Evolutionary conservation across 75 land plant species (phyloP).

Genomic region (Sequoiadendron giganteum): DNA sequence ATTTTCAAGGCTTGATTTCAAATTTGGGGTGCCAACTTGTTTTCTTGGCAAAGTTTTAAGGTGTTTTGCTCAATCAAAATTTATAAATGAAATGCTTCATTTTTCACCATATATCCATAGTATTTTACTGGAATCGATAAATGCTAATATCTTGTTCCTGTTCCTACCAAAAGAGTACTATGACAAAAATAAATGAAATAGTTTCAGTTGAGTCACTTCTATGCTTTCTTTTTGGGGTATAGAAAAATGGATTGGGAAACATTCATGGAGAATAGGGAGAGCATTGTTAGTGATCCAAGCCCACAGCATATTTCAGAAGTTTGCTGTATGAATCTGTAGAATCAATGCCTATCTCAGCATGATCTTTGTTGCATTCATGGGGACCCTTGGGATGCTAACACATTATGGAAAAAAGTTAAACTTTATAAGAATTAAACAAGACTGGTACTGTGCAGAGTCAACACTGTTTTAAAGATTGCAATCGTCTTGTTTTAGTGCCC

Average conservation of each 20-base stretch:
- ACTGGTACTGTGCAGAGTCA: neutral
- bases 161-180: too few relatives aligned
- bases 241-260: neutral
- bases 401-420: neutral
- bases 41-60: too few relatives aligned
- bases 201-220: neutral
- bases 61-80: too few relatives aligned
- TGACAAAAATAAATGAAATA: too few relatives aligned
- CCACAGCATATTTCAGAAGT: neutral
- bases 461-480: neutral
- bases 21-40: too few relatives aligned
- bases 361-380: neutral
- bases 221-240: neutral
- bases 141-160: too few relatives aligned
- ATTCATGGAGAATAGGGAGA: neutral
- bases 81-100: too few relatives aligned
- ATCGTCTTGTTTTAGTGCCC: neutral
- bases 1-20: too few relatives aligned
- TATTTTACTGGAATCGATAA: too few relatives aligned
- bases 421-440: neutral
- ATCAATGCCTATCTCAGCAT: neutral
- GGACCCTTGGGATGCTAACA: neutral
- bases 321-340: neutral
- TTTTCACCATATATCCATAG: too few relatives aligned
- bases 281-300: neutral